Conservation (phyloP, 1,284 basidiomycete genomes). For the Thecaphora thlaspeos region DNA sequence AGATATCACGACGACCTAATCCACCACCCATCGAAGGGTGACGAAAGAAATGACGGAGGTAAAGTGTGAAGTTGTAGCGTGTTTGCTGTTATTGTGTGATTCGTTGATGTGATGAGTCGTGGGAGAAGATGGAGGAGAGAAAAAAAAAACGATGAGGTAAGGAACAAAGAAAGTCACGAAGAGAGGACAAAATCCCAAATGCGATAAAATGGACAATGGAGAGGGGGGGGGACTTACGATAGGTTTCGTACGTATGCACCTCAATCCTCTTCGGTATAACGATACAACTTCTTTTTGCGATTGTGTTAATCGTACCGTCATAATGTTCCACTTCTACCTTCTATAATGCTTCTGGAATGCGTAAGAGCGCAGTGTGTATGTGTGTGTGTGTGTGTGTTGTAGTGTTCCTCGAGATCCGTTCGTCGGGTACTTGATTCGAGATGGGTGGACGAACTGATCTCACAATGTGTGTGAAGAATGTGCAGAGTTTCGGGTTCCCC, state of each 20-base stretch:
- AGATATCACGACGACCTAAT: slow-evolving; percentile 46
- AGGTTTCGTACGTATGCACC: slow-evolving; percentile 48
- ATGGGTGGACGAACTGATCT: no score
- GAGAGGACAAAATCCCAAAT: no score
- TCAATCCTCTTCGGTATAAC: slow-evolving; percentile 45
- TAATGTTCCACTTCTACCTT: no score
- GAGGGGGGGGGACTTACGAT: slow-evolving; percentile 22
- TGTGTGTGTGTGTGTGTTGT: no score
- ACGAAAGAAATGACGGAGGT: slow-evolving; percentile 54
- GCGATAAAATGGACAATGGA: neutral
- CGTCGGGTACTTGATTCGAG: no score
- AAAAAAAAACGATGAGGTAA: neutral
- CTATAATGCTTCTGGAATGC: no score
- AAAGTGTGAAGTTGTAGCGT: slow-evolving; percentile 48
- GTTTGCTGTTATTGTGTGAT: slow-evolving; percentile 21
- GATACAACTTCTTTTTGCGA: slow-evolving; percentile 45
- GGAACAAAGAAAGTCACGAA: neutral
- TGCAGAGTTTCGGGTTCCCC: no score
- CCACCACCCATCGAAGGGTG: slow-evolving; percentile 52
- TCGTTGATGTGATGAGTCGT: neutral
- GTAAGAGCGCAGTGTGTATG: no score
- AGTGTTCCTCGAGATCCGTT: no score
- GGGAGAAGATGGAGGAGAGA: neutral
- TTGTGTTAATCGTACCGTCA: slow-evolving; percentile 31
- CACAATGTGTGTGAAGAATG: no score